Percentiles rank a stretch among this genome's conserved stretches.
phyloP scores from a whole-genome alignment of 768 basidiomycete species.

The Suillus fuscotomentosus region DNA sequence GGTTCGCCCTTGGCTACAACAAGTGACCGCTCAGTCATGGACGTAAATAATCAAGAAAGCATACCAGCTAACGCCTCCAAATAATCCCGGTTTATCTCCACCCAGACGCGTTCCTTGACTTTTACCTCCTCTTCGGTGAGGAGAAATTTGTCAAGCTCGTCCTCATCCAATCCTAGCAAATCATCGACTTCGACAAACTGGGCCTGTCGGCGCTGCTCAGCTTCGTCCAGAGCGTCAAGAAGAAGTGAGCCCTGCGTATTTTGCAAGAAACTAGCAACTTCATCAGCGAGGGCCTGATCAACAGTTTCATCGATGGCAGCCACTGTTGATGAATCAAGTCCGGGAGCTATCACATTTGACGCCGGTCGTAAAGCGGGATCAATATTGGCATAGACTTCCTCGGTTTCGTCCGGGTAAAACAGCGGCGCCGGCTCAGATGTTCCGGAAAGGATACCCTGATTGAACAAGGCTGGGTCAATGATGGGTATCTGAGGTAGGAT shows the following conservation, averaged over 20 bases:
- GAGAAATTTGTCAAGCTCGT: slow-evolving; percentile 80
- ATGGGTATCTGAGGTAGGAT: slow-evolving; percentile 18
- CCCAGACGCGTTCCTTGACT: slow-evolving; percentile 91
- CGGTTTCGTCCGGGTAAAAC: slow-evolving; percentile 45
- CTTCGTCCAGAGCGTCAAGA: slow-evolving; percentile 62
- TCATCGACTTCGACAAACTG: slow-evolving; percentile 53
- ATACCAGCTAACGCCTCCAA: slow-evolving; percentile 78
- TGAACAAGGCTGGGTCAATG: slow-evolving; percentile 60
- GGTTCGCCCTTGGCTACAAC: slow-evolving; percentile 67
- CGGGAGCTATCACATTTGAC: slow-evolving; percentile 13
- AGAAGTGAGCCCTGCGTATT: slow-evolving; percentile 61
- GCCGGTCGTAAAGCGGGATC: slow-evolving; percentile 51
- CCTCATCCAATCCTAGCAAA: slow-evolving; percentile 81
- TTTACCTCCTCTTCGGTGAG: slow-evolving; percentile 77
- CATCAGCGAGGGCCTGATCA: slow-evolving; percentile 61
- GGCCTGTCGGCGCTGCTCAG: slow-evolving; percentile 58
- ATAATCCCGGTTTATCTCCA: slow-evolving; percentile 90
- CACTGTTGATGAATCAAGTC: slow-evolving; percentile 15
- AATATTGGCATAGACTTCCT: slow-evolving; percentile 43
- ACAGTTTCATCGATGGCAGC: slow-evolving; percentile 56
- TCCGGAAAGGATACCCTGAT: slow-evolving; percentile 66
- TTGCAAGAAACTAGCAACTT: slow-evolving; percentile 66
- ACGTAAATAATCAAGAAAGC: slow-evolving; percentile 5
- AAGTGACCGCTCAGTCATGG: slow-evolving; percentile 43
- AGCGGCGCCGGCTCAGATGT: slow-evolving; percentile 39